phyloP scores from a whole-genome alignment of 352 stramenopile species.

The Phytophthora hibernalis region DNA sequence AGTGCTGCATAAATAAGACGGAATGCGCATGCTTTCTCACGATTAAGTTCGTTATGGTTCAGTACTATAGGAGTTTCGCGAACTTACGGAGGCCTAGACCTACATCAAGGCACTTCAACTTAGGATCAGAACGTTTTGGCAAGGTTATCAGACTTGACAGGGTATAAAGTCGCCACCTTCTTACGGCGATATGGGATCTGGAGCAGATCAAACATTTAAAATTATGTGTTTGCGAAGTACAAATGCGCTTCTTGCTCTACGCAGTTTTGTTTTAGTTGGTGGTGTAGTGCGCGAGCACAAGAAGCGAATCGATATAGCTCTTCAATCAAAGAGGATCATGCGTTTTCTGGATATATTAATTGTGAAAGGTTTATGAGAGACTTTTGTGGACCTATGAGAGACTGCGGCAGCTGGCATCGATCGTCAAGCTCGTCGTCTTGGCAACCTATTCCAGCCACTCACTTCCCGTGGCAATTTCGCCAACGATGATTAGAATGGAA shows the following conservation, averaged over 20 bases:
- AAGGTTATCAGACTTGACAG: neutral
- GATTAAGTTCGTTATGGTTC: slow-evolving; percentile 1
- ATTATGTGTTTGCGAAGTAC: too few species aligned
- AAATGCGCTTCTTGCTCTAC: too few species aligned
- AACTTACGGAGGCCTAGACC: neutral
- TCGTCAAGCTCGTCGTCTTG: slow-evolving; percentile 17
- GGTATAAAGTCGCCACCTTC: neutral
- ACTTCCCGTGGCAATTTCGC: neutral
- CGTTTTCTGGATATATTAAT: slow-evolving; percentile 5
- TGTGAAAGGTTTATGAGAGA: slow-evolving; percentile 22
- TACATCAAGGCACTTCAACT: neutral
- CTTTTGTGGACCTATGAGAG: slow-evolving; percentile 29
- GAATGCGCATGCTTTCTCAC: neutral
- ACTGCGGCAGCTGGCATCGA: slow-evolving; percentile 24
- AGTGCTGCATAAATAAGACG: neutral
- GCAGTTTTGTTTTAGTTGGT: neutral
- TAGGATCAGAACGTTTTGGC: neutral
- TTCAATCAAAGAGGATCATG: neutral
- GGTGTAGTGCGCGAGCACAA: neutral
- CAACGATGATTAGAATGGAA: neutral
- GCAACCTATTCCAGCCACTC: slow-evolving; percentile 24
- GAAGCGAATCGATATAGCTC: neutral
- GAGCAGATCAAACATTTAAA: too few species aligned
- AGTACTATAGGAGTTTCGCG: too few species aligned
- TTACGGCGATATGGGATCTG: too few species aligned